Conservation (phyloP, 1,284 basidiomycete genomes). For the Xerocomus amazonicus region DNA sequence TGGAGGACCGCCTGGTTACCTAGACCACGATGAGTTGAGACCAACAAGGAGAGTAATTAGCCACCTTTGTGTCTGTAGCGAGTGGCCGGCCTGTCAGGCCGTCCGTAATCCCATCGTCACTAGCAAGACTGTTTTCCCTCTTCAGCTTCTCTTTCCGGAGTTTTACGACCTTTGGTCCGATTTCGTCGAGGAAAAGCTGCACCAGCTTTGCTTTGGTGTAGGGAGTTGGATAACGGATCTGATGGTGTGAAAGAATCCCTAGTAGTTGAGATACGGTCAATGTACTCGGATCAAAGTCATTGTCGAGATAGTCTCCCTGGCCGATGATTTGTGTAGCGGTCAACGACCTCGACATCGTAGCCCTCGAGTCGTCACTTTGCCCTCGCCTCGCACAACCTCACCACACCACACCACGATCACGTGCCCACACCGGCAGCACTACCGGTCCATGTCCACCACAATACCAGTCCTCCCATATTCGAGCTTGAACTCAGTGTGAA, state of each 20-base stretch:
- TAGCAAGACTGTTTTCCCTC: conserved; percentile 65
- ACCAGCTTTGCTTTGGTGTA: conserved; percentile 88
- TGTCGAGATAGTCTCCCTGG: conserved; percentile 77
- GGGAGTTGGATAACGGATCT: conserved; percentile 70
- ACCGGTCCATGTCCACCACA: neutral
- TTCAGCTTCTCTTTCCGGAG: conserved; percentile 65
- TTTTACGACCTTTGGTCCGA: conserved; percentile 60
- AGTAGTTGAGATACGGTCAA: conserved; percentile 82
- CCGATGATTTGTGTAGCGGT: conserved; percentile 70
- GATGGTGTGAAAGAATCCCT: conserved; percentile 80
- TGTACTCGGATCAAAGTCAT: conserved; percentile 76
- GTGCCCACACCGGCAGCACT: conserved; percentile 9
- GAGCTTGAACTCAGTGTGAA: neutral
- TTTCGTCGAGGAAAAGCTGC: conserved; percentile 72
- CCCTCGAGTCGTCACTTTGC: conserved; percentile 4
- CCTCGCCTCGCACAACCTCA: neutral
- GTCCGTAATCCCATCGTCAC: conserved; percentile 76
- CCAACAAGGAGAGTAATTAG: conserved; percentile 2
- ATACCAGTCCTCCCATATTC: neutral
- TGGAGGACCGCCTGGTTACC: conserved; percentile 38
- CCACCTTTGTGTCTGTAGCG: conserved; percentile 45
- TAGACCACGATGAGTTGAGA: conserved; percentile 15
- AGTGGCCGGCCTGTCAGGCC: conserved; percentile 70
- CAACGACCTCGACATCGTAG: conserved; percentile 59
- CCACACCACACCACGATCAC: conserved; percentile 16